These are phyloP conservation scores for Phytophthora pisi DNA, from an alignment of 352 stramenopile genomes.

Conservation along the genomic window DNA sequence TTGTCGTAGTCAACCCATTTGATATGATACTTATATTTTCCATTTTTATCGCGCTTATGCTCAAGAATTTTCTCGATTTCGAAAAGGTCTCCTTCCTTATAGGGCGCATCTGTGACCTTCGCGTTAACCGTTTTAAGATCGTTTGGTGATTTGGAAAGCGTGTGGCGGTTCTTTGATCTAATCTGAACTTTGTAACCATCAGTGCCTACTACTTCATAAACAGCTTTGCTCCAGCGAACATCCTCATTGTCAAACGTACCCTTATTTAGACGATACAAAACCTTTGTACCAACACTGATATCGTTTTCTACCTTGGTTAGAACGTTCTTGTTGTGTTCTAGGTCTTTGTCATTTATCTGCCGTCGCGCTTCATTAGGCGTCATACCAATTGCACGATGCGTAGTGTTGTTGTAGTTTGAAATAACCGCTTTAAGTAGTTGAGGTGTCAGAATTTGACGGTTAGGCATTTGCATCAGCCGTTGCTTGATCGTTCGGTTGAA, in stretches of 20 bases:
- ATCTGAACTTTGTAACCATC: too few species aligned
- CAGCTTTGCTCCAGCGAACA: too few species aligned
- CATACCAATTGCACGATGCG: constrained; percentile 11
- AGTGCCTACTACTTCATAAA: too few species aligned
- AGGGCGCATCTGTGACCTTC: too few species aligned
- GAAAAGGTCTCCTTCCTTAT: background rate
- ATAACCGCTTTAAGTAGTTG: constrained; percentile 17
- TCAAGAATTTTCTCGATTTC: constrained; percentile 23
- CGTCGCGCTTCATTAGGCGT: constrained; percentile 16
- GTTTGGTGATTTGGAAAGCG: too few species aligned
- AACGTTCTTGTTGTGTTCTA: constrained; percentile 19
- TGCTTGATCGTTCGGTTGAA: constrained; percentile 35
- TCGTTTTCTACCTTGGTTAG: too few species aligned
- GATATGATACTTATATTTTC: constrained; percentile 22
- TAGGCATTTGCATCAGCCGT: constrained; percentile 19
- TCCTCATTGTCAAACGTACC: too few species aligned
- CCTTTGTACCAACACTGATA: too few species aligned
- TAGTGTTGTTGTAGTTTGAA: constrained; percentile 23
- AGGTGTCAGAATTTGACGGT: background rate
- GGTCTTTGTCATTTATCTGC: constrained; percentile 16
- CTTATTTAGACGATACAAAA: too few species aligned
- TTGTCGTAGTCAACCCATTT: constrained; percentile 28
- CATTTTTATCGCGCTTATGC: constrained; percentile 6
- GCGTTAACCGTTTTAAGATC: too few species aligned
- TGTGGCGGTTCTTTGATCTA: too few species aligned